Conservation (phyloP, 306 rosid species). For the Cicer judaicum region DNA sequence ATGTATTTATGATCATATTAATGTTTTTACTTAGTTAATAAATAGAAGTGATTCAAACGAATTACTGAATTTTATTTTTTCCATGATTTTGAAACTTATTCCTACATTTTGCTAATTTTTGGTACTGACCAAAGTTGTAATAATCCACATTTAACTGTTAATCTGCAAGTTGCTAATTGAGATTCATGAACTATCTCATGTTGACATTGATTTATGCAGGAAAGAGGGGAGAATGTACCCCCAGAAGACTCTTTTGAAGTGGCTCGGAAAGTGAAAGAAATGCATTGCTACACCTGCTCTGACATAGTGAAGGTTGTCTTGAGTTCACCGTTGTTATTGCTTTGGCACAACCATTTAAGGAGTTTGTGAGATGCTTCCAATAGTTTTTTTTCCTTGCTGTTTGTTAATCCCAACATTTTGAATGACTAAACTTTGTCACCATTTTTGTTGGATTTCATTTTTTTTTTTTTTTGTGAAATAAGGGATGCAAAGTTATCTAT, state of each 20-base stretch:
- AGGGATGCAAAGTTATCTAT: conserved; percentile 29
- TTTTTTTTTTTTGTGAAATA: background rate
- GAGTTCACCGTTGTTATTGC: conserved; percentile 14
- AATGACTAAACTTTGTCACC: conserved; percentile 20
- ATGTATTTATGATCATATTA: conserved; percentile 16
- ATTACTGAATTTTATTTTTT: conserved; percentile 1
- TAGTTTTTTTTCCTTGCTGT: conserved; percentile 17
- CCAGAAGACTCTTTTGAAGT: conserved; percentile 98
- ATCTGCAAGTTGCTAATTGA: conserved; percentile 22
- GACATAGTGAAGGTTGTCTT: conserved; percentile 92
- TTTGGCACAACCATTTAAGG: conserved; percentile 33
- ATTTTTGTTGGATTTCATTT: conserved; percentile 11
- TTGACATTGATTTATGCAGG: conserved; percentile 61
- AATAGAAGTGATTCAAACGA: background rate
- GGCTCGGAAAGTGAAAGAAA: conserved; percentile 97
- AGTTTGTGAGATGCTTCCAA: conserved; percentile 30
- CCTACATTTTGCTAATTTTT: conserved; percentile 5
- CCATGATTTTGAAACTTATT: conserved; percentile 10
- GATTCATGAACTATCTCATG: conserved; percentile 45
- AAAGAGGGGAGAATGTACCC: conserved; percentile 98
- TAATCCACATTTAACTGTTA: conserved; percentile 33
- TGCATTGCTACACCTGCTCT: conserved; percentile 92
- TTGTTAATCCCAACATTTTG: conserved; percentile 32
- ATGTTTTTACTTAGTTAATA: conserved; percentile 6
- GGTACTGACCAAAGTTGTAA: conserved; percentile 15